Evolutionary conservation across 768 basidiomycete genomes (phyloP), one percentile per base, ranked within the genome.

Genomic region (Tulasnella sp.): DNA sequence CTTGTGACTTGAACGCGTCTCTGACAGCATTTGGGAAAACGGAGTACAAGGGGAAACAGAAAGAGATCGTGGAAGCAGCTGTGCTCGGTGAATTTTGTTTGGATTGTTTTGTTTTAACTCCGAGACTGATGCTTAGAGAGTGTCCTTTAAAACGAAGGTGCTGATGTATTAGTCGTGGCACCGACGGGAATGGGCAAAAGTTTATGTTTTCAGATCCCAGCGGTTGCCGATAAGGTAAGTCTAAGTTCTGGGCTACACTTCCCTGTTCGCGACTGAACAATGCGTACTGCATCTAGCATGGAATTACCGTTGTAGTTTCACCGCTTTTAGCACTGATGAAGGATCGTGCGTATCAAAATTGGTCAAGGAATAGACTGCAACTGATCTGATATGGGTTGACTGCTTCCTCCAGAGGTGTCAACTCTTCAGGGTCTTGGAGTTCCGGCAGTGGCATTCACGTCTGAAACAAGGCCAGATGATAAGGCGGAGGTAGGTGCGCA

Each of bases 161-260:
- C 70, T 8, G 87, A 90, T 69, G 80, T 90, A 12, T 76, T 90
- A 50, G 85, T 88, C 9, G 75, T 90, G 2, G 89, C 88, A 17
- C 87, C 89, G 0, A 92, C 90, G 9, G 87, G 89, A 3, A 87
- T 91, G 85, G 90, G 89, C 31, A 92, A 92, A 87, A 89, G 87
- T 65, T 65, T 92, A 2, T 92, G 89, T 69, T 92, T 91, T 66
- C 89, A 91, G 71, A 72, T 90, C 27, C 89, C 89, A 45, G 88
- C 89, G 0, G 71, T 84, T 31, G 81, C 81, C 8, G 79, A 76
- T 42, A 73, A 78, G 59, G 85, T 84, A 60, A 53, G 69, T 34
- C 10, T 2, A 38, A 38, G 7, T 15, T 38, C 24, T 30, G 17
- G 38, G n/a, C 29, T 11, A 2, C 17, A 19, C 2, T 11, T 12